Percentiles rank a stretch among this genome's conserved stretches.
Conservation (phyloP, 352 stramenopile species). For the Globisporangium abappressorium region DNA sequence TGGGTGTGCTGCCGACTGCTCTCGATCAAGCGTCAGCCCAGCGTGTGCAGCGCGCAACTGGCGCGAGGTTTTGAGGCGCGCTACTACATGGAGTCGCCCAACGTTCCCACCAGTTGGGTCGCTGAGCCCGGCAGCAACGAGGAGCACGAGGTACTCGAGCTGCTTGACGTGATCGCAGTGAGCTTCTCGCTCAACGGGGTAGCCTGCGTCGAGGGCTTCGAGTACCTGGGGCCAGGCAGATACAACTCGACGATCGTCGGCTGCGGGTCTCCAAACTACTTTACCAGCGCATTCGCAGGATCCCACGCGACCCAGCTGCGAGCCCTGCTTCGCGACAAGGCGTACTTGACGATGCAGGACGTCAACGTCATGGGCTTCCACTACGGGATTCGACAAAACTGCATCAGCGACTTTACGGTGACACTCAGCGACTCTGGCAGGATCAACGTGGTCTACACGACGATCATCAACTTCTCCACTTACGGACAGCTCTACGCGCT, state of each 20-base stretch:
- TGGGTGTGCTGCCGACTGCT: slow-evolving; percentile 21
- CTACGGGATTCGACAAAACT: slow-evolving; percentile 22
- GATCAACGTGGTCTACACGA: not conserved
- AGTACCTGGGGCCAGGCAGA: slow-evolving; percentile 7
- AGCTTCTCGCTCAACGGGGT: slow-evolving; percentile 16
- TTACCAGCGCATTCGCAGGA: slow-evolving; percentile 15
- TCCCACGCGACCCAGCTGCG: slow-evolving; percentile 15
- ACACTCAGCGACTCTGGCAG: not conserved
- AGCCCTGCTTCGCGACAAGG: slow-evolving; percentile 14
- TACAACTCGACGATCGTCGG: slow-evolving; percentile 20
- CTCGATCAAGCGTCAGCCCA: slow-evolving; percentile 15
- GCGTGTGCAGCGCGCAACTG: slow-evolving; percentile 20
- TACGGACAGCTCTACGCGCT: slow-evolving; percentile 21
- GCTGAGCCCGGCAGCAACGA: slow-evolving; percentile 1
- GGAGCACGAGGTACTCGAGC: slow-evolving; percentile 18
- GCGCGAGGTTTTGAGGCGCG: slow-evolving; percentile 16
- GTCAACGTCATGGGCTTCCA: slow-evolving; percentile 16
- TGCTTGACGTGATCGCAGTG: slow-evolving; percentile 21
- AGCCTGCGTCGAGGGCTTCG: slow-evolving; percentile 21
- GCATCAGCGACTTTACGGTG: slow-evolving; percentile 5
- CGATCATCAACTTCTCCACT: slow-evolving; percentile 17
- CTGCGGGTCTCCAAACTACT: slow-evolving; percentile 25
- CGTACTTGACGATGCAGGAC: slow-evolving; percentile 12
- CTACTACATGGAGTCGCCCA: slow-evolving; percentile 12
- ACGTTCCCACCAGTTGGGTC: not conserved